phyloP scores from a whole-genome alignment of 2,329 filamentous ascomycete species.

The Didymella lethalis region DNA sequence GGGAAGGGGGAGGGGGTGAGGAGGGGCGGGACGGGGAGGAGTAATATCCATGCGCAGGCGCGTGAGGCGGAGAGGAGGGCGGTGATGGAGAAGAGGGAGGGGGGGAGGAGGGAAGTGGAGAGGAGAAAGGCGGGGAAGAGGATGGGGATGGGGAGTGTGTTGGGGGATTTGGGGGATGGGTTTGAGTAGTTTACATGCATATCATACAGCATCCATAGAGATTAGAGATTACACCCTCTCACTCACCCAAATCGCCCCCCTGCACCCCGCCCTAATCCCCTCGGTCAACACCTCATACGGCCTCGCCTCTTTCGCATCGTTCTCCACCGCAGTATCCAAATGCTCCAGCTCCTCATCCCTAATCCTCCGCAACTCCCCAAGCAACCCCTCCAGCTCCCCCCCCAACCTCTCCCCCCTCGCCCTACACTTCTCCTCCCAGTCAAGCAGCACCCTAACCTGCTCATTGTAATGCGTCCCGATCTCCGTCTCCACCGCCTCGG shows the following conservation, averaged over 20 bases:
- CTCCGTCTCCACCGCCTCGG: slow-evolving; percentile 97
- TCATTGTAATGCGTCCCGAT: slow-evolving; percentile 96
- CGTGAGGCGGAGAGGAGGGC: slow-evolving; percentile 64
- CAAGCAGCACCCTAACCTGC: slow-evolving; percentile 82
- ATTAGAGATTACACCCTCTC: slow-evolving; percentile 65
- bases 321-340: slow-evolving; percentile 90
- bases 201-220: background rate
- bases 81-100: slow-evolving; percentile 61
- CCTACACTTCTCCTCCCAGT: slow-evolving; percentile 81
- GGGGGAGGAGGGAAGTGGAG: slow-evolving; percentile 59
- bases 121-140: slow-evolving; percentile 52
- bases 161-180: slow-evolving; percentile 44
- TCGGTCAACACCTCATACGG: slow-evolving; percentile 90
- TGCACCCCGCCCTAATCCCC: slow-evolving; percentile 87
- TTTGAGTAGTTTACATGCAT: slow-evolving; percentile 40
- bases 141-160: slow-evolving; percentile 44
- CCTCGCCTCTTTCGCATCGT: slow-evolving; percentile 88
- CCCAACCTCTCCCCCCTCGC: slow-evolving; percentile 80
- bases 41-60: slow-evolving; percentile 66
- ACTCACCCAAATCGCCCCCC: slow-evolving; percentile 91
- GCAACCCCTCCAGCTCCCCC: slow-evolving; percentile 75
- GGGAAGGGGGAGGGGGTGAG: slow-evolving; percentile 49
- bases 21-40: slow-evolving; percentile 64
- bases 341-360: slow-evolving; percentile 97
- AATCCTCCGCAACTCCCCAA: slow-evolving; percentile 79